Evolutionary conservation across 2,329 filamentous ascomycete species (phyloP).

Genomic region (Cladosporium oxysporum): DNA sequence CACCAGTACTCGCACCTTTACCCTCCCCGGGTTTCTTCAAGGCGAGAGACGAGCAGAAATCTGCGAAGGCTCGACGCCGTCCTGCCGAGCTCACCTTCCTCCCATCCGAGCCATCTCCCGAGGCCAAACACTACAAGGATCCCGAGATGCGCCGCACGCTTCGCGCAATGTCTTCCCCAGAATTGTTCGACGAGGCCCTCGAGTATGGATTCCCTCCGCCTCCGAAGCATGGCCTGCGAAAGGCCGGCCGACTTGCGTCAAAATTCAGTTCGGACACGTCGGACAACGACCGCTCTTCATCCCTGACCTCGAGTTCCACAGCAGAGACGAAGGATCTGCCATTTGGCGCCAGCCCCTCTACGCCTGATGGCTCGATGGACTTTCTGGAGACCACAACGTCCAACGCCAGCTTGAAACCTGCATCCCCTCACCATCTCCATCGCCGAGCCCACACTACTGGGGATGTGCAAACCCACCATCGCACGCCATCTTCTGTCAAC

Average conservation of each 20-base stretch:
- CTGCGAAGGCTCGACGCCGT: slow-evolving; percentile 1
- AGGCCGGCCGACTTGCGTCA: background rate
- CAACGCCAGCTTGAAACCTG: background rate
- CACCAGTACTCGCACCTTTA: slow-evolving; percentile 32
- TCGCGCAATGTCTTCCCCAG: slow-evolving; percentile 78
- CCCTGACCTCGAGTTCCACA: slow-evolving; percentile 18
- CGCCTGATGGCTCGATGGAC: background rate
- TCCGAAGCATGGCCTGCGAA: background rate
- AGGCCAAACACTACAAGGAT: slow-evolving; percentile 75
- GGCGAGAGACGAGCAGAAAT: slow-evolving; percentile 11
- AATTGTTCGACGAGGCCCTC: slow-evolving; percentile 93
- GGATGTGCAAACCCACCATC: background rate
- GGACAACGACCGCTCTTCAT: slow-evolving; percentile 8
- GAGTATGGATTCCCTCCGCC: slow-evolving; percentile 80
- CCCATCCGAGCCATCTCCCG: slow-evolving; percentile 6
- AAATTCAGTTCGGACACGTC: background rate
- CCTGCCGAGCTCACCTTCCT: slow-evolving; percentile 2
- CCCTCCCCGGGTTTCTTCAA: slow-evolving; percentile 23
- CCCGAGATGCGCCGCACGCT: slow-evolving; percentile 85
- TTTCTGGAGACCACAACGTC: background rate
- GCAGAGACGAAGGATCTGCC: slow-evolving; percentile 6
- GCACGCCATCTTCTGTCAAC: slow-evolving; percentile 44
- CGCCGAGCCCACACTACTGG: slow-evolving; percentile 9
- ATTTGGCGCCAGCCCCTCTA: slow-evolving; percentile 1
- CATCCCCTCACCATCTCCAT: slow-evolving; percentile 1